These are phyloP conservation scores for Ascochyta koolunga DNA, from an alignment of 2,329 filamentous ascomycete species.

Conservation along the genomic window DNA sequence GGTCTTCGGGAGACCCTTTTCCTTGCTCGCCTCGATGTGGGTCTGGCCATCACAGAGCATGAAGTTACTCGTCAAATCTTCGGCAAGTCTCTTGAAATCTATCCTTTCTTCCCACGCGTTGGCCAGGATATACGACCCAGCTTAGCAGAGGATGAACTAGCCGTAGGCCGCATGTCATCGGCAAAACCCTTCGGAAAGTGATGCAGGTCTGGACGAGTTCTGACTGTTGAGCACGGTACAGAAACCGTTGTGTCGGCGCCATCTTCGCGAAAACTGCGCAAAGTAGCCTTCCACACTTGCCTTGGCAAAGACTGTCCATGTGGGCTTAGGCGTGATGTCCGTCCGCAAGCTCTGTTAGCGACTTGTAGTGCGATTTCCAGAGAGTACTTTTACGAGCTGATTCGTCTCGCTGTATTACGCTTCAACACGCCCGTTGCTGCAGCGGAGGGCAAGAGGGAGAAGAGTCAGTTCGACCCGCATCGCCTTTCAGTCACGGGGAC, in stretches of 20 bases:
- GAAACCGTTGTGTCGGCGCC: conserved; percentile 22
- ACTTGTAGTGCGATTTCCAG: conserved; percentile 27
- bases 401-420: conserved; percentile 33
- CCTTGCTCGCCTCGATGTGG: conserved; percentile 17
- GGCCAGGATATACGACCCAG: conserved; percentile 7
- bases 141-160: conserved; percentile 8
- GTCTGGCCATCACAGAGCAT: conserved; percentile 1
- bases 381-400: conserved; percentile 36
- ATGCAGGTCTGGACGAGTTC: conserved; percentile 28
- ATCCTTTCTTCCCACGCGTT: background rate
- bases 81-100: background rate
- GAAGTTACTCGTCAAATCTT: conserved; percentile 10
- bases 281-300: conserved; percentile 14
- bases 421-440: conserved; percentile 30
- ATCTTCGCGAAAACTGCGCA: conserved; percentile 23
- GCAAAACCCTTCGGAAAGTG: conserved; percentile 16
- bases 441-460: conserved; percentile 31
- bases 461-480: conserved; percentile 35
- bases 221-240: conserved; percentile 28
- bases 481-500: conserved; percentile 42
- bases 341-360: conserved; percentile 23
- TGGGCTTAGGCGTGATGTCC: conserved; percentile 32
- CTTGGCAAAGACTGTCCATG: conserved; percentile 30
- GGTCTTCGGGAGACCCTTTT: conserved; percentile 25
- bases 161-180: conserved; percentile 20